Evolutionary conservation across 331 rosid genomes (phyloP).

Genomic region (Ulmus americana): DNA sequence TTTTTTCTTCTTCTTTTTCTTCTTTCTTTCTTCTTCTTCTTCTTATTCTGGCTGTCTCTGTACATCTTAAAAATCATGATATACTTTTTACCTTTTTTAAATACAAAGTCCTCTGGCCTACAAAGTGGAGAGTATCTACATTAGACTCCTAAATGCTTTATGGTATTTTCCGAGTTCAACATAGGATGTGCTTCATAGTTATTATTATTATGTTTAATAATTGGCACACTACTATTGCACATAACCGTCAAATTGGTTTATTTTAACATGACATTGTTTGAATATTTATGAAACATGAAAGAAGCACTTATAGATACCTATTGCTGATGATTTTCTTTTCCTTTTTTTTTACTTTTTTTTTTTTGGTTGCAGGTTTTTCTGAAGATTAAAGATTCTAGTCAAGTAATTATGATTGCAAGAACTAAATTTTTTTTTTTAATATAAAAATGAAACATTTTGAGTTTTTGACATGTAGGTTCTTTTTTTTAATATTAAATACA

Average conservation of each 20-base stretch:
- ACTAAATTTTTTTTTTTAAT: neutral
- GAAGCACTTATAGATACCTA: neutral
- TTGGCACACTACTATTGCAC: neutral
- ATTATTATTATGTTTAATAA: no score
- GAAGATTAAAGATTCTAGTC: constrained; percentile 62
- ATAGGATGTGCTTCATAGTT: no score
- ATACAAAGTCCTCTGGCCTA: neutral
- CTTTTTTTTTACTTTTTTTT: neutral
- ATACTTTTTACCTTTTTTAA: neutral
- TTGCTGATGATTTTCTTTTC: neutral
- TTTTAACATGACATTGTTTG: neutral
- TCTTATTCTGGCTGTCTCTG: neutral
- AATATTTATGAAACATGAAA: neutral
- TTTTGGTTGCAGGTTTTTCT: constrained; percentile 68
- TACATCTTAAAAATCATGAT: neutral
- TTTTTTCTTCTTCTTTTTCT: no score
- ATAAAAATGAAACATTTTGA: neutral
- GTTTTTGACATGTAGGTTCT: neutral
- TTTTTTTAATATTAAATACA: neutral
- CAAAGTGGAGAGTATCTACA: neutral
- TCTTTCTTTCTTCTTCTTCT: no score
- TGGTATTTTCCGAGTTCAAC: no score
- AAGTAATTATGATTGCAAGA: constrained; percentile 36
- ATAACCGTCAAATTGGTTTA: neutral
- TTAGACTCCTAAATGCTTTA: neutral